These are phyloP conservation scores for Calonectria ilicicola DNA, from an alignment of 2,329 filamentous ascomycete genomes.

Conservation along the genomic window DNA sequence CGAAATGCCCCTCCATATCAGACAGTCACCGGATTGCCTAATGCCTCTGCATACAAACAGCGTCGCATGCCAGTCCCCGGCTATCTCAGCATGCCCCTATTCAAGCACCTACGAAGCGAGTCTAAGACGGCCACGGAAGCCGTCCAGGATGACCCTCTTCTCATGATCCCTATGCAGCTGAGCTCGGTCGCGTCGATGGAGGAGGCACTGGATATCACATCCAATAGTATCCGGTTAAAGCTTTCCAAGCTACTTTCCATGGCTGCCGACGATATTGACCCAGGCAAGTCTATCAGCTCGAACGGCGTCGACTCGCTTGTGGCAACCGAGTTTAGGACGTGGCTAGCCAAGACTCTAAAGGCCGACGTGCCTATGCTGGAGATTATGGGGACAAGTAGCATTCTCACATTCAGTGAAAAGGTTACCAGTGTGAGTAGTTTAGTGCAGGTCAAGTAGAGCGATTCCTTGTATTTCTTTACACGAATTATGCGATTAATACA, in stretches of 20 bases:
- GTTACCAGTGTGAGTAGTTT: not conserved
- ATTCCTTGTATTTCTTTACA: not conserved
- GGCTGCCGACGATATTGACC: not conserved
- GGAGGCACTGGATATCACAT: not conserved
- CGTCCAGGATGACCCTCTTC: constrained; percentile 1
- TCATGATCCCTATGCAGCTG: not conserved
- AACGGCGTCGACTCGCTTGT: not conserved
- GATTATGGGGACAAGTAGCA: constrained; percentile 5
- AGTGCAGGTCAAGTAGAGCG: constrained; percentile 1
- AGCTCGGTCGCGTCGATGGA: not conserved
- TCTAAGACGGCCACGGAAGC: not conserved
- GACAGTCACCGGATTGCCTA: constrained; percentile 10
- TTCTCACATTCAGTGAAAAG: constrained; percentile 8
- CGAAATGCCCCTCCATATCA: not conserved
- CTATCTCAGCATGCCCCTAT: constrained; percentile 8
- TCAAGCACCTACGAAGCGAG: constrained; percentile 11
- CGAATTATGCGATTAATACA: not conserved
- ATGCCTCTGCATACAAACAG: not conserved
- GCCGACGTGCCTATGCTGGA: not conserved
- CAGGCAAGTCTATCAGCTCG: not conserved
- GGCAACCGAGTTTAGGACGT: constrained; percentile 2
- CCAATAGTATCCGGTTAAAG: not conserved
- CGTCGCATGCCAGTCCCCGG: constrained; percentile 11
- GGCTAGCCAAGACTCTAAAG: not conserved
- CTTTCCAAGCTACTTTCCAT: not conserved